Evolutionary conservation across 768 basidiomycete genomes (phyloP).

Genomic region (Boletus tomentosulus): DNA sequence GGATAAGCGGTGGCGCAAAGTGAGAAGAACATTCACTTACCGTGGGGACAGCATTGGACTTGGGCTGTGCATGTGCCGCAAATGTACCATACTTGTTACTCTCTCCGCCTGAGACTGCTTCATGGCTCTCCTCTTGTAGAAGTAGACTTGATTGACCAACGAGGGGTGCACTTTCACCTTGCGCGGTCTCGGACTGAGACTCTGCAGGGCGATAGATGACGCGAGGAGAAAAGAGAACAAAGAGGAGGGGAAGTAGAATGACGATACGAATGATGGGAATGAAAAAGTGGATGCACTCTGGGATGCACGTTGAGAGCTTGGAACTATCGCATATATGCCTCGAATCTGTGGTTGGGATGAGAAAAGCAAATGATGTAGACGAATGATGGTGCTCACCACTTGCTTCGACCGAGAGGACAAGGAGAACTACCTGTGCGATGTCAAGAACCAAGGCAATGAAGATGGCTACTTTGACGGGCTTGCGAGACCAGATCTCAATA

Average conservation of each 20-base stretch:
- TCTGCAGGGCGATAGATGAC: constrained; percentile 48
- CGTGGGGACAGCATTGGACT: background rate
- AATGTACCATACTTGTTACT: constrained; percentile 77
- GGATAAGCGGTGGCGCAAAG: background rate
- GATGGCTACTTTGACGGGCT: constrained; percentile 52
- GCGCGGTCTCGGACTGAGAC: constrained; percentile 13
- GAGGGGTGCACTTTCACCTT: constrained; percentile 25
- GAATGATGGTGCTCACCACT: constrained; percentile 28
- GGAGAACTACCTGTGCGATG: constrained; percentile 52
- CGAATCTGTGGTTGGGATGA: constrained; percentile 10
- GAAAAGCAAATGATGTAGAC: background rate
- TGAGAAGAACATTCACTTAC: constrained; percentile 6
- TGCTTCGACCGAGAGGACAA: constrained; percentile 38
- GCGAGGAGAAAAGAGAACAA: constrained; percentile 59
- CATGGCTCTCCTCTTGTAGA: constrained; percentile 45
- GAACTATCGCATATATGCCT: constrained; percentile 15
- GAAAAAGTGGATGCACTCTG: constrained; percentile 43
- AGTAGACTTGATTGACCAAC: constrained; percentile 46
- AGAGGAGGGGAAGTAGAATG: constrained; percentile 56
- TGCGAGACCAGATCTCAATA: constrained; percentile 62
- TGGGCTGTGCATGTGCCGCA: constrained; percentile 24
- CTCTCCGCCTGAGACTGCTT: constrained; percentile 31
- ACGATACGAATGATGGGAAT: constrained; percentile 66
- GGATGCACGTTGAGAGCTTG: constrained; percentile 28
- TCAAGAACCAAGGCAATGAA: constrained; percentile 55